Conservation (phyloP, 2,329 filamentous ascomycete species). For the Ilyonectria sp. region DNA sequence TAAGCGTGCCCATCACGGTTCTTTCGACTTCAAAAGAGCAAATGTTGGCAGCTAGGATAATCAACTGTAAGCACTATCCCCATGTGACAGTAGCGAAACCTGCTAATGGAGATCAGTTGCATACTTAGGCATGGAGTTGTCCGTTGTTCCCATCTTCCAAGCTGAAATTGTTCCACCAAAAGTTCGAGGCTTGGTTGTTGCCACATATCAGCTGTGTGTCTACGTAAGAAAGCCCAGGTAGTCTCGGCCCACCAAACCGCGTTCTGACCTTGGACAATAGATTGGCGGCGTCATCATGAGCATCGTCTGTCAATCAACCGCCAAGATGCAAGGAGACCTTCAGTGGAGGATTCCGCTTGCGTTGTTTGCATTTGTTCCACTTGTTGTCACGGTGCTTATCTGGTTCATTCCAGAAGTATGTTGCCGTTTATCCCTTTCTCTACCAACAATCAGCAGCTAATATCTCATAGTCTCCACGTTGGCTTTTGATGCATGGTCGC, state of each 20-base stretch:
- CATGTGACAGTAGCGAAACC: no score
- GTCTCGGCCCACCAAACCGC: conserved; percentile 26
- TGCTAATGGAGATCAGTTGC: no score
- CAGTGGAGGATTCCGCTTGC: conserved; percentile 21
- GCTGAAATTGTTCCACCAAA: conserved; percentile 46
- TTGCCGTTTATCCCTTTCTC: background rate
- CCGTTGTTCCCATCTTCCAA: conserved; percentile 50
- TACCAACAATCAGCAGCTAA: background rate
- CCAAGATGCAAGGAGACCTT: background rate
- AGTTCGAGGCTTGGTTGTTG: conserved; percentile 44
- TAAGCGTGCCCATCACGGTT: conserved; percentile 22
- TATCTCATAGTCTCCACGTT: conserved; percentile 31
- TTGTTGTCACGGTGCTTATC: conserved; percentile 11
- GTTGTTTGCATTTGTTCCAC: conserved; percentile 22
- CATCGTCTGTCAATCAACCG: conserved; percentile 19
- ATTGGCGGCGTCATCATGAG: conserved; percentile 30
- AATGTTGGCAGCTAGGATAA: conserved; percentile 29
- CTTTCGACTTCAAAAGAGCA: conserved; percentile 22
- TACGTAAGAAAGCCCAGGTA: background rate
- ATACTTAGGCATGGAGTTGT: conserved; percentile 33
- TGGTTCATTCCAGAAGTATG: conserved; percentile 30
- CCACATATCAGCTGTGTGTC: conserved; percentile 46
- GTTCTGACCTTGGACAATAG: no score
- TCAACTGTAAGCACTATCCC: conserved; percentile 18
- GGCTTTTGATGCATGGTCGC: conserved; percentile 30